Evolutionary conservation across 768 basidiomycete genomes (phyloP).

Genomic region (Rhizopogon sp.): DNA sequence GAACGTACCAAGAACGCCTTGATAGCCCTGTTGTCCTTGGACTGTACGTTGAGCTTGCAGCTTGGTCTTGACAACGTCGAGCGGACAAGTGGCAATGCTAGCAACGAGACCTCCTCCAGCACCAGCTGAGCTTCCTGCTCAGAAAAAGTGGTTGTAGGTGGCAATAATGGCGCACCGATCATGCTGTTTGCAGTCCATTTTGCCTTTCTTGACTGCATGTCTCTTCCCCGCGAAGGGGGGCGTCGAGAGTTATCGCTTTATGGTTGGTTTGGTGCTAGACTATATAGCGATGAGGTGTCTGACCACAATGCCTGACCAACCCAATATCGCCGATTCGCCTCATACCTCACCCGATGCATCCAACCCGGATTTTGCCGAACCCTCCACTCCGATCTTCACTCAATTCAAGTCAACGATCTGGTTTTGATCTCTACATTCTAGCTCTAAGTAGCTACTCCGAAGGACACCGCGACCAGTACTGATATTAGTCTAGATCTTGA

Average conservation of each 20-base stretch:
- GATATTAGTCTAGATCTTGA: no score
- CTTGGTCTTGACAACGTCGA: slow-evolving; percentile 97
- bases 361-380: slow-evolving; percentile 4
- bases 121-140: slow-evolving; percentile 53
- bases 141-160: not conserved
- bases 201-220: slow-evolving; percentile 54
- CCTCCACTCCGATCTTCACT: not conserved
- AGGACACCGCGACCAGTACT: no score
- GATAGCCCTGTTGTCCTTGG: slow-evolving; percentile 66
- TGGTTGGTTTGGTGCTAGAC: not conserved
- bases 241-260: not conserved
- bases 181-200: slow-evolving; percentile 78
- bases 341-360: not conserved
- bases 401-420: no score
- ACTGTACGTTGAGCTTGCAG: slow-evolving; percentile 87
- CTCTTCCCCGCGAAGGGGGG: slow-evolving; percentile 57
- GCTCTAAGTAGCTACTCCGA: no score
- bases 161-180: slow-evolving; percentile 52
- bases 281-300: not conserved
- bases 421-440: no score
- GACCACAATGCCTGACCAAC: not conserved
- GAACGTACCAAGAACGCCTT: slow-evolving; percentile 67
- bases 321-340: not conserved
- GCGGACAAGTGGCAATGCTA: slow-evolving; percentile 90
- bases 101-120: slow-evolving; percentile 93